A percentile compares a stretch with the other conserved stretches of the same genome.
phyloP scores from a whole-genome alignment of 352 stramenopile species.

The Phytophthora brassicae region DNA sequence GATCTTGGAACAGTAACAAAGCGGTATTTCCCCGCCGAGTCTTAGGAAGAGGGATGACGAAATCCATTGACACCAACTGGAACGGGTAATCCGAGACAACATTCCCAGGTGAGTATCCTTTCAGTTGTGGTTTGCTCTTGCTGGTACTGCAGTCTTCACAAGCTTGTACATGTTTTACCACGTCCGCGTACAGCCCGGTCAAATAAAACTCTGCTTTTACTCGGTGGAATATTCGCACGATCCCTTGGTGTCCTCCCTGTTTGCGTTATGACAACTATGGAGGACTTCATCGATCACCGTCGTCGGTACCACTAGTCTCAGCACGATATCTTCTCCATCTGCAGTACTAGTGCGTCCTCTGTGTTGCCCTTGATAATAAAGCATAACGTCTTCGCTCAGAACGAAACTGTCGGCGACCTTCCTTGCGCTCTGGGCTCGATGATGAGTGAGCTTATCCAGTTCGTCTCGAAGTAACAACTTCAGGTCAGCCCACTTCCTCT shows the following conservation, averaged over 20 bases:
- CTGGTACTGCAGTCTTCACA: not conserved
- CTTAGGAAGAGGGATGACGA: not conserved
- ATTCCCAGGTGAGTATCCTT: conserved; percentile 1
- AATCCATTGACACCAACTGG: not conserved
- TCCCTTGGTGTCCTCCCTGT: conserved; percentile 3
- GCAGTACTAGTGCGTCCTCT: not conserved
- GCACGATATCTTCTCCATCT: not conserved
- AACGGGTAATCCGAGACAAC: not conserved
- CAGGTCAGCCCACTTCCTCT: conserved; percentile 1
- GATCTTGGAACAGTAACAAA: not conserved
- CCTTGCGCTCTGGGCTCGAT: not conserved
- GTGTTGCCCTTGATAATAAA: not conserved
- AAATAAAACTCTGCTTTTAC: conserved; percentile 10
- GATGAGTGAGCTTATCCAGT: not conserved
- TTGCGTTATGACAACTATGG: conserved; percentile 1
- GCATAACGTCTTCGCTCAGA: not conserved
- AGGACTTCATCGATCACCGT: conserved; percentile 10
- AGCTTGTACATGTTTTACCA: conserved; percentile 1
- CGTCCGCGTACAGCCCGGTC: conserved; percentile 4
- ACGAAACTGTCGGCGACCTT: conserved; percentile 10
- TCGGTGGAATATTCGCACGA: not conserved
- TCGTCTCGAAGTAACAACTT: not conserved
- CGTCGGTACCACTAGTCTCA: conserved; percentile 1
- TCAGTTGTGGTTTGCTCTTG: not conserved
- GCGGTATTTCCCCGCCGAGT: not conserved